Evolutionary conservation across 257 asterid genomes (phyloP).

Genomic region (Penstemon newberryi): DNA sequence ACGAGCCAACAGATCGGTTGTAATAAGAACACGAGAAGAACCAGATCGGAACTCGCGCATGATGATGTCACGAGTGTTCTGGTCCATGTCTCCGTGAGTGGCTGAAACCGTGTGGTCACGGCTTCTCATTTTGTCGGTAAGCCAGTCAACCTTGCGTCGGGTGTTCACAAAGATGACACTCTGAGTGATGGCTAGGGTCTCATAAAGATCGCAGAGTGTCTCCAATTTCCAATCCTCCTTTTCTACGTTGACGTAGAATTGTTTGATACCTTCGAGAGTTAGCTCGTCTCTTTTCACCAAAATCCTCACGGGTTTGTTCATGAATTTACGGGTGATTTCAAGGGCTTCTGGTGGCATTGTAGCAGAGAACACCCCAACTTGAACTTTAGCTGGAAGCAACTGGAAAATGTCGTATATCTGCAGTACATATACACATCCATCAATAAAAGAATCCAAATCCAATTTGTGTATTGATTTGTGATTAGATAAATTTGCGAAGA

Average conservation of each 20-base stretch:
- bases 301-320: slow-evolving; percentile 74
- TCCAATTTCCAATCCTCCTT: slow-evolving; percentile 83
- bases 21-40: slow-evolving; percentile 55
- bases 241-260: slow-evolving; percentile 69
- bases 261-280: slow-evolving; percentile 77
- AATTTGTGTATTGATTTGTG: no score
- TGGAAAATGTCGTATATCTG: slow-evolving; percentile 81
- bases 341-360: slow-evolving; percentile 91
- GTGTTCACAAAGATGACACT: slow-evolving; percentile 81
- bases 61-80: slow-evolving; percentile 76
- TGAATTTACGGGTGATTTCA: slow-evolving; percentile 75
- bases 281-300: slow-evolving; percentile 80
- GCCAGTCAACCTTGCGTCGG: slow-evolving; percentile 81
- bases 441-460: background rate
- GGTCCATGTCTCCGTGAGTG: slow-evolving; percentile 91
- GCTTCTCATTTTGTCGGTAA: slow-evolving; percentile 68
- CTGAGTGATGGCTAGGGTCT: slow-evolving; percentile 75
- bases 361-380: slow-evolving; percentile 78
- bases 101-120: slow-evolving; percentile 81
- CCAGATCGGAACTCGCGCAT: slow-evolving; percentile 82
- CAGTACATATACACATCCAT: slow-evolving; percentile 13
- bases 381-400: slow-evolving; percentile 67
- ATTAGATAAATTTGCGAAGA: background rate
- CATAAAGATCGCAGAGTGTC: slow-evolving; percentile 74
- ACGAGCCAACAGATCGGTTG: slow-evolving; percentile 48